These are phyloP conservation scores for Musa acuminata DNA, from an alignment of 176 grass and related monocot genomes.

Conservation along the genomic window DNA sequence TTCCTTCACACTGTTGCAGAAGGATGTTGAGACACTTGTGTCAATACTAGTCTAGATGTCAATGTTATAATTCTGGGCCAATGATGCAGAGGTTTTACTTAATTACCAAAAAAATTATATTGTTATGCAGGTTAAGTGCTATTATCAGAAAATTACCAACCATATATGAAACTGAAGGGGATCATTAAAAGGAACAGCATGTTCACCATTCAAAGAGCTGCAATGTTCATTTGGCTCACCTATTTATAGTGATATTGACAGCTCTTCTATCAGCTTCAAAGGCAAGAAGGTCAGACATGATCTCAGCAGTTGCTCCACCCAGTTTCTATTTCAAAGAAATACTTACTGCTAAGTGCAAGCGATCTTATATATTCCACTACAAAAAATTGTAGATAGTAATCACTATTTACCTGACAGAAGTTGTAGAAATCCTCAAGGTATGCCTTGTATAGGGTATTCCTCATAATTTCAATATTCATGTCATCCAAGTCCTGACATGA, in stretches of 20 bases:
- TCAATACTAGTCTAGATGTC: not conserved
- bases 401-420: conserved; percentile 60
- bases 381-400: not conserved
- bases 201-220: not conserved
- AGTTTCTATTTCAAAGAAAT: conserved; percentile 58
- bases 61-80: not conserved
- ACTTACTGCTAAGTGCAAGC: conserved; percentile 13
- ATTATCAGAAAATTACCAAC: not conserved
- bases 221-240: conserved; percentile 21
- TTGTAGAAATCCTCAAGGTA: conserved; percentile 98
- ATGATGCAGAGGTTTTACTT: not conserved
- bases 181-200: not conserved
- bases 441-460: conserved; percentile 99
- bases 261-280: conserved; percentile 98
- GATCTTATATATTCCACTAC: not conserved
- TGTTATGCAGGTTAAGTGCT: not conserved
- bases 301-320: conserved; percentile 94
- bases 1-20: not conserved
- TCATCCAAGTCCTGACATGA: conserved; percentile 91
- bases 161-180: not conserved
- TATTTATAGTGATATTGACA: conserved; percentile 96
- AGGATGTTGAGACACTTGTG: not conserved
- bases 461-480: conserved; percentile 99
- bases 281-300: conserved; percentile 91
- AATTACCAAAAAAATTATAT: not conserved